Base-by-base conservation (phyloP, 495 filamentous ascomycete genomes). In the Penicillium cinerascens region DNA sequence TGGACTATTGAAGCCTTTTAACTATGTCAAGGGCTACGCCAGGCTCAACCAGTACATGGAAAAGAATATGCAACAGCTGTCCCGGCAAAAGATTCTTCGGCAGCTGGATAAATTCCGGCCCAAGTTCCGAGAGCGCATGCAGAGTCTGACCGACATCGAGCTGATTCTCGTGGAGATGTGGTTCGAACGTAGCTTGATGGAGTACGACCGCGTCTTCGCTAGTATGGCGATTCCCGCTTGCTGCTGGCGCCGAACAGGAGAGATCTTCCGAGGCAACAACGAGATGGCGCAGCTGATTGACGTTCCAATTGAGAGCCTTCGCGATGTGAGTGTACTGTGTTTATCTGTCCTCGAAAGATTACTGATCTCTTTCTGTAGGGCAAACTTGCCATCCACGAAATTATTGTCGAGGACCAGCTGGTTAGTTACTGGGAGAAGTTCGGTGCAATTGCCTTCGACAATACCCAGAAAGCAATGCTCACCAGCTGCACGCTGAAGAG, bases 361-460 rank as follows among this genome's bases (percentile, higher is more conserved):
- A 38, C 40, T 44, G 7, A 51, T 27, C 10, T 27, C 10, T 36
- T 25, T 10, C 25, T 36, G 0, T 6, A 97, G 92, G 93, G 93
- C 39, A 95, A 95, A 68, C 83, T 97, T 52, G 88, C 92, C 9
- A 80, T 99, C 33, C 95, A 99, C 67, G 91, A 99, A 62, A 91
- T 99, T 45, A 83, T 99, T 33, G 87, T 87, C 6, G 93, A 97
- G 71, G 89, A 93, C 43, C 92, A 92, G 49, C 81, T 95, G 42
- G 95, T 97, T 55, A 87, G 87, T 67, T 99, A 99, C 62, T 99
- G 93, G 93, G 92, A 99, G 71, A 96, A 97, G 61, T 97, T 97
- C 63, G 91, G 92, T 15, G 89, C 88, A n/a, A 97, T 99, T 61
- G 93, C 95, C 18, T 99, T 99, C 63, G 93, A 99, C 65, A 84